Evolutionary conservation across 352 stramenopile genomes (phyloP).

Genomic region (Phytopythium mirpurense): DNA sequence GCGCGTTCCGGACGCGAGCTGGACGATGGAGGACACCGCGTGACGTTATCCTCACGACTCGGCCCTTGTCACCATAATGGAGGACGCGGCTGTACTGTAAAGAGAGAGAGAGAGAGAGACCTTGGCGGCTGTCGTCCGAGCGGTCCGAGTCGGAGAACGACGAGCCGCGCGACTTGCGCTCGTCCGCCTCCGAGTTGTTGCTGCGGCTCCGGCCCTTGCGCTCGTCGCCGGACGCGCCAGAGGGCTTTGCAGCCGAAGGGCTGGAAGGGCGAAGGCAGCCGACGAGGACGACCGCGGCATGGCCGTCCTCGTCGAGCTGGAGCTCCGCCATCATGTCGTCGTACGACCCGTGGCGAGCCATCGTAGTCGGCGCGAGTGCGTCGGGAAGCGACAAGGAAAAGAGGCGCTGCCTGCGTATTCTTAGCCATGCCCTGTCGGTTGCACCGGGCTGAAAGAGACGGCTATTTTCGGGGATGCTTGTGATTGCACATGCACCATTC

Average conservation of each 20-base stretch:
- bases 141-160: not conserved
- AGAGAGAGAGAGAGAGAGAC: too few relatives aligned
- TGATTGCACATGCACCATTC: too few relatives aligned
- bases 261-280: too few relatives aligned
- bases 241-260: not conserved
- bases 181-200: constrained; percentile 12
- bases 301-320: constrained; percentile 7
- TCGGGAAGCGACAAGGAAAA: not conserved
- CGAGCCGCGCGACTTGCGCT: constrained; percentile 7
- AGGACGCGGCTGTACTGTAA: too few relatives aligned
- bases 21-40: too few relatives aligned
- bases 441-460: too few relatives aligned
- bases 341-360: constrained; percentile 15
- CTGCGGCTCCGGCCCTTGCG: not conserved
- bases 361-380: too few relatives aligned
- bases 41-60: too few relatives aligned
- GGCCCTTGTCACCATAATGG: too few relatives aligned
- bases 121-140: not conserved
- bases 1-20: constrained; percentile 16
- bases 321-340: constrained; percentile 26
- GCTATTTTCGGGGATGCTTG: too few relatives aligned
- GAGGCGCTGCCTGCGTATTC: not conserved
- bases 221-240: not conserved
- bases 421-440: too few relatives aligned
- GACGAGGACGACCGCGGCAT: too few relatives aligned